Conservation (phyloP, 345 rosid species). For the Melastoma malabathricum region DNA sequence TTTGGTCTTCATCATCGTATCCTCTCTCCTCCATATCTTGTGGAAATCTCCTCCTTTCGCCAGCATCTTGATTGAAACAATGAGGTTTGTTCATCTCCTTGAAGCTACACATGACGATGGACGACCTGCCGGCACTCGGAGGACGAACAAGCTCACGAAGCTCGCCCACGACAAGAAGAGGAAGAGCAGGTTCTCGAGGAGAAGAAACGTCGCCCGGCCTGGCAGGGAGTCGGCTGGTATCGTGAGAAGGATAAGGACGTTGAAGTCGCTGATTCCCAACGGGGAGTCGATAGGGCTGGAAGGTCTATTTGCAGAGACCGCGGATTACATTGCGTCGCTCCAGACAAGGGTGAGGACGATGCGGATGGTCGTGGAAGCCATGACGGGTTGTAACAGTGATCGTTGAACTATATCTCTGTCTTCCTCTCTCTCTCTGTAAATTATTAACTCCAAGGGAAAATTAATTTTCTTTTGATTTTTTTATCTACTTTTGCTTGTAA, state of each 20-base stretch:
- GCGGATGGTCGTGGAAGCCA: conserved; percentile 59
- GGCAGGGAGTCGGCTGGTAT: background rate
- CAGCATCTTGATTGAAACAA: too few relatives aligned
- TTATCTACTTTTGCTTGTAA: too few relatives aligned
- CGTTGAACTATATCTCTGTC: too few relatives aligned
- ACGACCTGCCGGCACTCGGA: background rate
- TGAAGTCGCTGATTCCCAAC: conserved; percentile 60
- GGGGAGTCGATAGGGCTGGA: conserved; percentile 31
- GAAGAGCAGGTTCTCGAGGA: background rate
- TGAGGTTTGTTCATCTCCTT: conserved; percentile 4
- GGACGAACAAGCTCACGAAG: background rate
- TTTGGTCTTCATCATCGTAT: too few relatives aligned
- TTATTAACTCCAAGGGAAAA: too few relatives aligned
- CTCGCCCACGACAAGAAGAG: conserved; percentile 1
- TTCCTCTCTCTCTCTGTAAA: too few relatives aligned
- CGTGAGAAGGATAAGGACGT: conserved; percentile 13
- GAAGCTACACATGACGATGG: background rate
- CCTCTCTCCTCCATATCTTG: too few relatives aligned
- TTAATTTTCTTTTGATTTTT: too few relatives aligned
- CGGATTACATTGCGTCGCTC: conserved; percentile 62
- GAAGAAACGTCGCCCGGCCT: too few relatives aligned
- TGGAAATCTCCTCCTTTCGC: too few relatives aligned
- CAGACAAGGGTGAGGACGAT: conserved; percentile 60
- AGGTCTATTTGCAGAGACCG: conserved; percentile 64
- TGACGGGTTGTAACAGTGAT: conserved; percentile 27